Evolutionary conservation across 2,329 filamentous ascomycete genomes (phyloP).

Genomic region (Davidsoniella eucalypti): DNA sequence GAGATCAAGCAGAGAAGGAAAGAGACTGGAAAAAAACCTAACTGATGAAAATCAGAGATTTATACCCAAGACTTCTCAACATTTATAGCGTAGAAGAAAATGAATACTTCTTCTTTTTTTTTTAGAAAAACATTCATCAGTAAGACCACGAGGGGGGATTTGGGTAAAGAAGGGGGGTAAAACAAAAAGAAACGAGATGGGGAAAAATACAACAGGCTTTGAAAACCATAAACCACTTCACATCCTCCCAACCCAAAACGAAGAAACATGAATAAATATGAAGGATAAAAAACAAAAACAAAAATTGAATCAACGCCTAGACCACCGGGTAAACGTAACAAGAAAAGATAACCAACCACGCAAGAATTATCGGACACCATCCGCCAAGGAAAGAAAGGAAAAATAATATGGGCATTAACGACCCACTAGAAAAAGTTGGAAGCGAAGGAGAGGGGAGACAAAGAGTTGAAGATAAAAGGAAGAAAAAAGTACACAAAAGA

Average conservation of each 20-base stretch:
- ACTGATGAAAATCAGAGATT: too few species aligned
- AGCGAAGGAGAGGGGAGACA: conserved; percentile 1
- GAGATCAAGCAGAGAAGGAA: too few species aligned
- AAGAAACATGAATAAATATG: conserved; percentile 13
- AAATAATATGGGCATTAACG: conserved; percentile 8
- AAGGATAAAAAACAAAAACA: conserved; percentile 16
- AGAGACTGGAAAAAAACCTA: too few species aligned
- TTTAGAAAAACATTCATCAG: conserved; percentile 5
- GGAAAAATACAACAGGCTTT: not conserved
- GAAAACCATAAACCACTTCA: too few species aligned
- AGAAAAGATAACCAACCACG: conserved; percentile 1
- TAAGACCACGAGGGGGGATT: not conserved
- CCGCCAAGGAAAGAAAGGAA: not conserved
- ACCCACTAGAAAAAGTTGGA: conserved; percentile 3
- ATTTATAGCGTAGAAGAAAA: too few species aligned
- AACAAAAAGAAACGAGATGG: not conserved
- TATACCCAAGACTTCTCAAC: too few species aligned
- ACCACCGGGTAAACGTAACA: conserved; percentile 4
- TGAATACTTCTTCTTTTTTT: too few species aligned
- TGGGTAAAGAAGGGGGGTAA: not conserved
- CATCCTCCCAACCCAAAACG: conserved; percentile 1
- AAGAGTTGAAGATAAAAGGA: not conserved
- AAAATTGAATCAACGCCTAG: conserved; percentile 13
- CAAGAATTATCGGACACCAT: conserved; percentile 5
- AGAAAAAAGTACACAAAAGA: not conserved